phyloP scores from a whole-genome alignment of 1,284 basidiomycete genomes.

The Moesziomyces sp. region DNA sequence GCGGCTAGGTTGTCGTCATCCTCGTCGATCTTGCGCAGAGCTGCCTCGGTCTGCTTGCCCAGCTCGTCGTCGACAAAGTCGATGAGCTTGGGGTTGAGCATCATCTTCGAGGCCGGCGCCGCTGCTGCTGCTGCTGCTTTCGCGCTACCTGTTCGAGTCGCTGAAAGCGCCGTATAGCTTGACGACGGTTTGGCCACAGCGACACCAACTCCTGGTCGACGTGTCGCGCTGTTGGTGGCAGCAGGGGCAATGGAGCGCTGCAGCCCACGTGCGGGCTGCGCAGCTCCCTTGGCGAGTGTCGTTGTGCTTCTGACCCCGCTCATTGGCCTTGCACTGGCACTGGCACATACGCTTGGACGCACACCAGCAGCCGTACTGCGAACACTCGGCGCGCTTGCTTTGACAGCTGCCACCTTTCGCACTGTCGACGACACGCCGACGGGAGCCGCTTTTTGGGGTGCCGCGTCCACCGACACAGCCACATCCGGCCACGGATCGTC shows the following conservation, averaged over 20 bases:
- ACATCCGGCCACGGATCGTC: conserved; percentile 44
- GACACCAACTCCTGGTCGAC: no score
- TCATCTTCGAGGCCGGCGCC: not conserved
- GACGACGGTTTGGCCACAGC: no score
- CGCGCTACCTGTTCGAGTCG: no score
- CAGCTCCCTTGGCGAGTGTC: not conserved
- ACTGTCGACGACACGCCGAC: no score
- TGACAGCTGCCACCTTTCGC: not conserved
- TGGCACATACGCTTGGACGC: conserved; percentile 2
- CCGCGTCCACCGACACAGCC: not conserved
- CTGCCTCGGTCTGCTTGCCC: conserved; percentile 30
- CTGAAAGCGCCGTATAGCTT: no score
- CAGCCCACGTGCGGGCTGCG: conserved; percentile 8
- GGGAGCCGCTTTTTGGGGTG: no score
- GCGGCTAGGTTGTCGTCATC: conserved; percentile 25
- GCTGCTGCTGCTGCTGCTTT: no score
- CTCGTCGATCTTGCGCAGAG: conserved; percentile 15
- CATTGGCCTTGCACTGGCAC: not conserved
- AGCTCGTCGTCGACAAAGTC: conserved; percentile 46
- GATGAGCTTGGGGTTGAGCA: conserved; percentile 31
- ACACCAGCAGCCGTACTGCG: not conserved
- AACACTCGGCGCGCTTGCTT: not conserved
- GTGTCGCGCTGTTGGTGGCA: conserved; percentile 9
- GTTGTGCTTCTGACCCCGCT: no score
- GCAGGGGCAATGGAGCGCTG: conserved; percentile 36